Evolutionary conservation across 108 stramenopile genomes (phyloP).

Genomic region (Nitzschia palea): DNA sequence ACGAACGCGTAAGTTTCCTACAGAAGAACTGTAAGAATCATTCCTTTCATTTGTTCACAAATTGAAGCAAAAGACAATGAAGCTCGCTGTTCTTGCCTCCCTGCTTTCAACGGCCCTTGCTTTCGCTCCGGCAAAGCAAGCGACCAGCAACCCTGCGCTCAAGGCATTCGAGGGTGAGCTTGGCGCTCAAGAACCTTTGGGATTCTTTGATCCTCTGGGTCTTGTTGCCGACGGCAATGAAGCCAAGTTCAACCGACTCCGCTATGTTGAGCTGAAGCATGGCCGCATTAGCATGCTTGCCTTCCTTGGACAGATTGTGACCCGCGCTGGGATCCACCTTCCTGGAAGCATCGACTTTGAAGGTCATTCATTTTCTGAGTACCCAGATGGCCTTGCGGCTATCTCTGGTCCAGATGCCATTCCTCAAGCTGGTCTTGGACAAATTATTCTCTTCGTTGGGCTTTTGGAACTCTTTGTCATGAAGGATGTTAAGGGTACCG

Average conservation of each 20-base stretch:
- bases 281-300: constrained; percentile 79
- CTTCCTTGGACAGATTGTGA: constrained; percentile 62
- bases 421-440: constrained; percentile 57
- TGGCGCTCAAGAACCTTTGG: constrained; percentile 88
- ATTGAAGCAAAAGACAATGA: constrained; percentile 38
- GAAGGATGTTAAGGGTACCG: constrained; percentile 60
- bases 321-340: constrained; percentile 61
- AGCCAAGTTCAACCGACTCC: constrained; percentile 59
- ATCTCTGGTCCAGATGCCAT: constrained; percentile 47
- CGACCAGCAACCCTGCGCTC: constrained; percentile 39
- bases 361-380: constrained; percentile 48
- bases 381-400: constrained; percentile 68
- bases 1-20: too few species aligned
- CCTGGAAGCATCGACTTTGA: constrained; percentile 60
- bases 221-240: constrained; percentile 54
- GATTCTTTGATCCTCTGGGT: constrained; percentile 89
- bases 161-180: constrained; percentile 77
- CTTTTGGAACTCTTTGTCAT: constrained; percentile 66
- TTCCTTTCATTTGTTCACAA: too few species aligned
- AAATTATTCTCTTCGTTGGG: constrained; percentile 71
- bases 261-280: constrained; percentile 75
- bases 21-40: too few species aligned
- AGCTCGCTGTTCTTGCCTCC: constrained; percentile 58
- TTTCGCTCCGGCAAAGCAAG: constrained; percentile 56
- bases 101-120: constrained; percentile 63